A percentile compares a stretch with the other conserved stretches of the same genome.
These are phyloP conservation scores for Ophiostoma piceae DNA, from an alignment of 2,329 filamentous ascomycete genomes.

Conservation along the genomic window DNA sequence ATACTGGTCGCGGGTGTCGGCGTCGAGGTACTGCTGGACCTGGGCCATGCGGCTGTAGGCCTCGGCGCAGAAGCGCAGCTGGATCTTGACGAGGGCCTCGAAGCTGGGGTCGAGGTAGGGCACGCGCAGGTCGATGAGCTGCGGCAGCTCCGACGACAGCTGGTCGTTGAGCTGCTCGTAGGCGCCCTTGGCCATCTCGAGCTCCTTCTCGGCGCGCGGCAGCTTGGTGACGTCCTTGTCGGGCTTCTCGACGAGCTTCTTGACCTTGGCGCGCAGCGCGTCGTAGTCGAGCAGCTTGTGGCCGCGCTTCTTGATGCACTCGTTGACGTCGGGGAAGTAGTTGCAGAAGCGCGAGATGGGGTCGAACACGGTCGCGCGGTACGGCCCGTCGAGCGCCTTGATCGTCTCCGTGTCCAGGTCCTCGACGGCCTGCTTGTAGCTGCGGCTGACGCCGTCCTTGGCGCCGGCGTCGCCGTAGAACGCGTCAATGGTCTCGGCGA, in stretches of 20 bases:
- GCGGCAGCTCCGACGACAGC: slow-evolving; percentile 83
- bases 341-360: slow-evolving; percentile 94
- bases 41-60: slow-evolving; percentile 98
- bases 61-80: slow-evolving; percentile 94
- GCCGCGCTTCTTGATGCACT: slow-evolving; percentile 98
- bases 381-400: slow-evolving; percentile 94
- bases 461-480: slow-evolving; percentile 97
- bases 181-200: slow-evolving; percentile 84
- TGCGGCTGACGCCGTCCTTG: slow-evolving; percentile 88
- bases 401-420: slow-evolving; percentile 97
- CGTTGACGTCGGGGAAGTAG: slow-evolving; percentile 98
- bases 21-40: slow-evolving; percentile 96
- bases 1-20: slow-evolving; percentile 93
- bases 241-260: slow-evolving; percentile 94
- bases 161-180: slow-evolving; percentile 98
- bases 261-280: slow-evolving; percentile 88
- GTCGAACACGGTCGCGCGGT: slow-evolving; percentile 89
- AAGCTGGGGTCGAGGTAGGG: slow-evolving; percentile 96
- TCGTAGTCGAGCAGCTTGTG: slow-evolving; percentile 99
- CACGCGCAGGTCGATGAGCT: slow-evolving; percentile 92
- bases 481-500: slow-evolving; percentile 97
- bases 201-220: slow-evolving; percentile 90
- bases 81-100: slow-evolving; percentile 97
- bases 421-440: slow-evolving; percentile 97
- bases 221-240: slow-evolving; percentile 98